Evolutionary conservation across 495 filamentous ascomycete species (phyloP), one percentile per base, ranked within the genome.

Genomic region (Aspergillus affinis): DNA sequence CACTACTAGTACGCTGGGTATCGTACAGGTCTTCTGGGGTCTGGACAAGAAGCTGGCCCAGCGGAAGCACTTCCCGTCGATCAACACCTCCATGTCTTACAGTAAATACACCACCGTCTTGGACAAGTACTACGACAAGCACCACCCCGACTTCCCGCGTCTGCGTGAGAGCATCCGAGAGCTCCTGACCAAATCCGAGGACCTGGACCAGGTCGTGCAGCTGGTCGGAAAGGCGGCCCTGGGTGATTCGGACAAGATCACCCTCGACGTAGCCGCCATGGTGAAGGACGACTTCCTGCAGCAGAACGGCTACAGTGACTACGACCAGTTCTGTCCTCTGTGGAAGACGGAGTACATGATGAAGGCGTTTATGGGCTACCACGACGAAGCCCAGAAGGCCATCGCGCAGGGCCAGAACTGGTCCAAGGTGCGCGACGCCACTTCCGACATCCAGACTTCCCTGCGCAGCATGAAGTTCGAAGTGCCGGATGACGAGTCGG

Each of bases 311-410:
- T 99, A 99, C 83, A 93, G 90, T 72, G 90, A 97, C 72, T 97
- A 98, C 73, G 95, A 99, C 73, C 91, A 97, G 78, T 98, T 94
- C 84, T 99, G 94, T 72, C 94, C 94, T 36, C 81, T 99, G 70
- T 99, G 93, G 93, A 99, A 99, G 86, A 99, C 94, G 4, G 87
- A 93, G 70, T 99, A 95, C 85, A 97, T 99, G 94, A 99, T 99
- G 94, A 96, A 94, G 83, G 86, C 88, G 50, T 97, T 99, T 85
- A 92, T 98, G 86, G 90, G 87, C 54, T 99, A 92, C 83, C 91
- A 96, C 66, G 95, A 99, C 72, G 94, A 99, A 78, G 87, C 90
- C 12, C 94, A 98, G 75, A 98, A 97, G 82, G 93, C 92, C 1
- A 78, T 99, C 67, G 84, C 90, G 18, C 89, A 95, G 67, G 94